phyloP scores from a whole-genome alignment of 2,329 filamentous ascomycete species.

The Ilyonectria destructans region DNA sequence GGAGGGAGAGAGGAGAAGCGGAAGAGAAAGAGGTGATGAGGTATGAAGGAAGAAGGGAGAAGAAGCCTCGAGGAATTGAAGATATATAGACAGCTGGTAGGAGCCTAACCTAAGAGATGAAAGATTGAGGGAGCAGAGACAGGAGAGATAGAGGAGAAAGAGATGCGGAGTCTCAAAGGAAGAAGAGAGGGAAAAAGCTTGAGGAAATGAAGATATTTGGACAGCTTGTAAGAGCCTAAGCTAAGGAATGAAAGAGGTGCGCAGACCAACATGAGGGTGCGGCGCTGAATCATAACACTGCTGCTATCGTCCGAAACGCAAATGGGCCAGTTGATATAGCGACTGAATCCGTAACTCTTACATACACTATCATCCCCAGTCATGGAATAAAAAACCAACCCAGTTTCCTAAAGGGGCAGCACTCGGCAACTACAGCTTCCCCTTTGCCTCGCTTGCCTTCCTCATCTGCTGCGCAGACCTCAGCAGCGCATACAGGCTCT shows the following conservation, averaged over 20 bases:
- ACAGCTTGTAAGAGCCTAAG: background rate
- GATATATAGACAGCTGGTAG: too few species aligned
- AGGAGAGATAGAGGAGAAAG: too few species aligned
- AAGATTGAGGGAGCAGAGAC: background rate
- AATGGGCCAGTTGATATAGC: background rate
- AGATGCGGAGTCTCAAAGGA: too few species aligned
- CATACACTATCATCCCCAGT: background rate
- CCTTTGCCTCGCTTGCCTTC: slow-evolving; percentile 58
- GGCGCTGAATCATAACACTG: background rate
- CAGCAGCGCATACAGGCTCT: slow-evolving; percentile 78
- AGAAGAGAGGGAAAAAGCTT: too few species aligned
- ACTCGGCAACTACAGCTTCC: slow-evolving; percentile 53
- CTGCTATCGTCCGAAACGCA: background rate
- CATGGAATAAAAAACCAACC: background rate
- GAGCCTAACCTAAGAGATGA: background rate
- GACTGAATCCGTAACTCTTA: background rate
- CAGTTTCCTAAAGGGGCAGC: background rate
- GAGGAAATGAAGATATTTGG: too few species aligned
- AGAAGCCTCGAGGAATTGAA: too few species aligned
- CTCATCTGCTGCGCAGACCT: slow-evolving; percentile 72
- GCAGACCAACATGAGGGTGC: background rate
- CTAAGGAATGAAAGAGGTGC: background rate
- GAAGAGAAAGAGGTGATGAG: too few species aligned
- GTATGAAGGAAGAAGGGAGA: too few species aligned
- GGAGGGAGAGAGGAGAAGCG: too few species aligned